phyloP scores from a whole-genome alignment of 2,329 filamentous ascomycete species.

The Aureobasidium sp. region DNA sequence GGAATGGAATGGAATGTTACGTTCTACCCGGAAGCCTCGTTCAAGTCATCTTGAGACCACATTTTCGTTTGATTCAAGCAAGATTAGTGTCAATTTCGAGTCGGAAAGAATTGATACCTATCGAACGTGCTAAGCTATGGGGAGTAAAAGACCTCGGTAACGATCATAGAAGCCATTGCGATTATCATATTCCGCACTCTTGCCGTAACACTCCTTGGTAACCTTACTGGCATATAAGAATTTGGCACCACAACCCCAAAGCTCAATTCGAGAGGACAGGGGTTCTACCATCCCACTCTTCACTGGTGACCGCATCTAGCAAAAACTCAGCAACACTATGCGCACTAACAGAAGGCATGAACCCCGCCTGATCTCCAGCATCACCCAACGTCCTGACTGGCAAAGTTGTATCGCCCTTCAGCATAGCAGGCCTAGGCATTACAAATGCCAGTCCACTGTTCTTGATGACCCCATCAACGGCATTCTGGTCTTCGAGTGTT shows the following conservation, averaged over 20 bases:
- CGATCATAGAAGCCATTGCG: no score
- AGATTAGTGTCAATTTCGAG: no score
- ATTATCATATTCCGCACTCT: no score
- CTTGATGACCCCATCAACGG: conserved; percentile 38
- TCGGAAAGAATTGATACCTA: no score
- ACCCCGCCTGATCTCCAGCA: conserved; percentile 35
- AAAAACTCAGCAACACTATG: conserved; percentile 41
- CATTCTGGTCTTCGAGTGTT: conserved; percentile 42
- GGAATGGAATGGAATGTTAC: no score
- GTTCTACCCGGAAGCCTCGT: no score
- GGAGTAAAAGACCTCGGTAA: no score
- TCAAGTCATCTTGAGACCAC: no score
- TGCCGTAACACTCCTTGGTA: no score
- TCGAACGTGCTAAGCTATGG: no score
- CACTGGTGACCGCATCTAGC: conserved; percentile 36
- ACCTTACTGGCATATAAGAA: no score
- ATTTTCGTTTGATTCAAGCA: no score
- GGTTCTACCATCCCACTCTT: conserved; percentile 38
- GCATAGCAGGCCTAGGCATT: conserved; percentile 38
- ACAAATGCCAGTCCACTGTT: conserved; percentile 34
- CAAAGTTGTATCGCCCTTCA: conserved; percentile 33
- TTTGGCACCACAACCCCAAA: background rate
- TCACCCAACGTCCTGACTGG: conserved; percentile 36
- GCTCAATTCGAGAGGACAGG: conserved; percentile 39
- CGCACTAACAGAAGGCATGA: conserved; percentile 34